phyloP scores from a whole-genome alignment of 2,329 filamentous ascomycete species.

The Microdochium bolleyi region DNA sequence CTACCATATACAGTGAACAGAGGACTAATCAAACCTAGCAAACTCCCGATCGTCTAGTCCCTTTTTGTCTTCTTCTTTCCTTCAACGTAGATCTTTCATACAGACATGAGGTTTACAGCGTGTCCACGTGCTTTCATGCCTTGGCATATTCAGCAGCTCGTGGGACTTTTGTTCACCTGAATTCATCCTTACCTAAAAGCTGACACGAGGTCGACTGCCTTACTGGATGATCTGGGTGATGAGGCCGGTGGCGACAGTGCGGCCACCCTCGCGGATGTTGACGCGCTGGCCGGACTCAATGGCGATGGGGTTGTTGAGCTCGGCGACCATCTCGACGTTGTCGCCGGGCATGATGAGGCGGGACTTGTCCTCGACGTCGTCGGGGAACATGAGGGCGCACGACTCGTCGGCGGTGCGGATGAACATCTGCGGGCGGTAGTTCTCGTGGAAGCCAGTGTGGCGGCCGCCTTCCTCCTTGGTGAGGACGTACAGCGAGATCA shows the following conservation, averaged over 20 bases:
- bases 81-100: neutral
- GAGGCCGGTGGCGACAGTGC: slow-evolving; percentile 78
- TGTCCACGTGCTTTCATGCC: neutral
- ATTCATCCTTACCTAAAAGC: neutral
- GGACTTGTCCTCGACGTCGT: slow-evolving; percentile 63
- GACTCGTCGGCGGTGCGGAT: slow-evolving; percentile 83
- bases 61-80: neutral
- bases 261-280: slow-evolving; percentile 96
- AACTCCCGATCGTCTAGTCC: neutral
- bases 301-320: slow-evolving; percentile 77
- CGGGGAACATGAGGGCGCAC: slow-evolving; percentile 77
- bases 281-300: slow-evolving; percentile 90
- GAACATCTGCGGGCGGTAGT: slow-evolving; percentile 96
- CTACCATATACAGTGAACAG: neutral
- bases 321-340: slow-evolving; percentile 95
- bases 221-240: slow-evolving; percentile 65
- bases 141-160: neutral
- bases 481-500: slow-evolving; percentile 93
- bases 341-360: slow-evolving; percentile 93
- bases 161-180: neutral
- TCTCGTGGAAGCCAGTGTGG: slow-evolving; percentile 89
- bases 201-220: slow-evolving; percentile 8
- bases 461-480: slow-evolving; percentile 97
- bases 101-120: neutral
- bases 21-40: neutral